phyloP scores from a whole-genome alignment of 805 yeast genomes.

The Yarrowia porcina region DNA sequence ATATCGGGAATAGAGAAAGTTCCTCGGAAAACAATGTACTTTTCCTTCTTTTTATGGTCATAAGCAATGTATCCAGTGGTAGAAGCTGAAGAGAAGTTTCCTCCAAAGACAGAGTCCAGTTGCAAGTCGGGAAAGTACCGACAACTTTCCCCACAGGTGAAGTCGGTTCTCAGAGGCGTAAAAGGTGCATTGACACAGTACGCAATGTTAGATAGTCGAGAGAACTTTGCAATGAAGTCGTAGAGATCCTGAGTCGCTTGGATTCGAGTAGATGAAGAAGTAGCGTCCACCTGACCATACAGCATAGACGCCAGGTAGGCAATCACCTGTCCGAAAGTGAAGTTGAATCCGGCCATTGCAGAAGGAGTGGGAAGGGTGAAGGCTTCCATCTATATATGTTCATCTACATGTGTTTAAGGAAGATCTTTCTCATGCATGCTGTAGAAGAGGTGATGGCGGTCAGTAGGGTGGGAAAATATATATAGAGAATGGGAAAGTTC shows the following conservation, averaged over 20 bases:
- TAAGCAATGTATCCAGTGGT: background rate
- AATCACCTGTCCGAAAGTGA: background rate
- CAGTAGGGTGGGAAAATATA: too few relatives aligned
- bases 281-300: constrained; percentile 2
- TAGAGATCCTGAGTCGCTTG: background rate
- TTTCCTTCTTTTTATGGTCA: constrained; percentile 9
- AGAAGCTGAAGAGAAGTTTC: background rate
- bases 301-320: background rate
- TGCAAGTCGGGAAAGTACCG: background rate
- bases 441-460: too few relatives aligned
- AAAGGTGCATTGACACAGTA: background rate
- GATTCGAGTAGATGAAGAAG: background rate
- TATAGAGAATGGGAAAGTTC: too few relatives aligned
- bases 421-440: too few relatives aligned
- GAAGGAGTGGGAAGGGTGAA: too few relatives aligned
- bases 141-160: background rate
- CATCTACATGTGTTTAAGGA: background rate
- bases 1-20: constrained; percentile 5
- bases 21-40: constrained; percentile 8
- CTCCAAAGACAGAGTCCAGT: constrained; percentile 3
- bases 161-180: background rate
- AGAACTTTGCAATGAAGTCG: background rate
- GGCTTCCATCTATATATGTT: background rate
- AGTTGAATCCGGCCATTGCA: background rate
- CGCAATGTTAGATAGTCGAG: background rate